phyloP scores from a whole-genome alignment of 2,329 filamentous ascomycete species.

The Graphiopsis chlorocephala region DNA sequence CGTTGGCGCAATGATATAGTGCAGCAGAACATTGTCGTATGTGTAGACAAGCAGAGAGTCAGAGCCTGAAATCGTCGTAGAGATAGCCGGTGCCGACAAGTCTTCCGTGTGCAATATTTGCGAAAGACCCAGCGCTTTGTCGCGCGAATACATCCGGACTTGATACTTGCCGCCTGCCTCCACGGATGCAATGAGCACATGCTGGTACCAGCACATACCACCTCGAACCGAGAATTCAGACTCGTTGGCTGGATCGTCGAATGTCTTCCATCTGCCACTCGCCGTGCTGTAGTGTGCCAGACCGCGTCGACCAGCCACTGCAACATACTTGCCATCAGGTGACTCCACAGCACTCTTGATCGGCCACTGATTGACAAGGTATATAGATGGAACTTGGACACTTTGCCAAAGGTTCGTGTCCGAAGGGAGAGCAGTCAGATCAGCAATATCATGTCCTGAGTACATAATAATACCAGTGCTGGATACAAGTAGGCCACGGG shows the following conservation, averaged over 20 bases:
- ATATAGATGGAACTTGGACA: slow-evolving; percentile 76
- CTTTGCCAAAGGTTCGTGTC: slow-evolving; percentile 96
- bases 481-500: slow-evolving; percentile 83
- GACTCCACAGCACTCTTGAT: slow-evolving; percentile 85
- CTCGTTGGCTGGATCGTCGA: slow-evolving; percentile 75
- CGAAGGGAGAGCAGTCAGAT: slow-evolving; percentile 85
- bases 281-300: slow-evolving; percentile 93
- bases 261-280: slow-evolving; percentile 94
- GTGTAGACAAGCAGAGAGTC: slow-evolving; percentile 96
- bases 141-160: slow-evolving; percentile 88
- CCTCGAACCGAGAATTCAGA: slow-evolving; percentile 90
- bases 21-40: slow-evolving; percentile 91
- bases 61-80: slow-evolving; percentile 83
- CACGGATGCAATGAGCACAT: slow-evolving; percentile 90
- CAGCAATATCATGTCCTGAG: slow-evolving; percentile 84
- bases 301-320: slow-evolving; percentile 88
- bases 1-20: slow-evolving; percentile 80
- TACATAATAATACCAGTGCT: slow-evolving; percentile 88
- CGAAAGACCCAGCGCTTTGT: slow-evolving; percentile 70
- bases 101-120: slow-evolving; percentile 73
- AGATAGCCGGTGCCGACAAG: slow-evolving; percentile 81
- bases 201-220: slow-evolving; percentile 98
- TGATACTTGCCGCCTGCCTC: slow-evolving; percentile 75
- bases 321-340: slow-evolving; percentile 87
- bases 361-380: slow-evolving; percentile 90